Base-by-base conservation (phyloP, 2,329 filamentous ascomycete genomes). In the Sclerotinia subarctica region DNA sequence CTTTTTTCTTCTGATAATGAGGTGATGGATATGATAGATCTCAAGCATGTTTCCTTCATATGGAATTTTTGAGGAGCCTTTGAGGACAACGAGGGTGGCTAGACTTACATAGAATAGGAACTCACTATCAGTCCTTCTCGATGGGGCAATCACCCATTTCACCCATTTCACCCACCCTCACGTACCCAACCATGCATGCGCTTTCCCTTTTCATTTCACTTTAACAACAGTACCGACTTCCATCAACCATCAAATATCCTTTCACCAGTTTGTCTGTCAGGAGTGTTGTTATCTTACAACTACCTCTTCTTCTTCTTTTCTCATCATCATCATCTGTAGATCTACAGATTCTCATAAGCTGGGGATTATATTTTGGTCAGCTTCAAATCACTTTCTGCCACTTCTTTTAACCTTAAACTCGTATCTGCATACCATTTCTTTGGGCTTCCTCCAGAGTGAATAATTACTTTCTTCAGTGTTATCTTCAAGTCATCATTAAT, bases 311-410 rank as follows among this genome's bases (percentile, higher is more conserved):
- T 66, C 42, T 29, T 59, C n/a, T 47, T 42, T 66, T 24, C 3
- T 42, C 15, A 15, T 51, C 32, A 38, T 42, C 32, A n/a, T 58
- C 46, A 63, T 47, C 26, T 38, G 44, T 66, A 38, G 13, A 60
- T 66, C 64, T 66, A 46, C 57, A 63, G 57, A 17, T 63, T 49
- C 65, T 53, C 57, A 49, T 46, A 26, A 7, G n/a, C 46, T 51
- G 65, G 38, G 65, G 26, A 67, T 67, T 62, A 67, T 63, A 57
- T 67, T 67, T 67, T 67, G 65, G 65, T 67, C 65, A 63, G 26
- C 49, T 67, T 63, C 47, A 47, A 53, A 47, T 32, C 35, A 67
- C 47, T 63, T 54, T 47, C 65, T 63, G 57, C 38, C 49, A 67
- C 47, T 53, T 67, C 32, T 51, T 38, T 63, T 63, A 63, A 44